A percentile compares a stretch with the other conserved stretches of the same genome.
Conservation (phyloP, 2,329 filamentous ascomycete genomes). For the Aspergillus versicolor region DNA sequence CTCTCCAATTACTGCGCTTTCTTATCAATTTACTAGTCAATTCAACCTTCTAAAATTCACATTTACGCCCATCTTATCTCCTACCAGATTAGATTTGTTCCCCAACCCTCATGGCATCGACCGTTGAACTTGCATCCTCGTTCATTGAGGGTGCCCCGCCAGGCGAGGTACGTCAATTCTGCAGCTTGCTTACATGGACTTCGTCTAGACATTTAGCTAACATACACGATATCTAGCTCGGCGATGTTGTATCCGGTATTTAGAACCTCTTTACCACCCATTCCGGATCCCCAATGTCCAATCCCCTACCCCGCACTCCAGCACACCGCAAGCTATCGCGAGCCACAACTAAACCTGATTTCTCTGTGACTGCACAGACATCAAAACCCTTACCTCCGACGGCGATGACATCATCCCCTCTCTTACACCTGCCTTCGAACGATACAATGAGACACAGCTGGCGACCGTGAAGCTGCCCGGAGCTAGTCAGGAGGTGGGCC, state of each 20-base stretch:
- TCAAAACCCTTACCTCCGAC: slow-evolving; percentile 78
- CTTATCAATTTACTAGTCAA: not conserved
- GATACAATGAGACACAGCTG: slow-evolving; percentile 96
- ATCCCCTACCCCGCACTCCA: slow-evolving; percentile 7
- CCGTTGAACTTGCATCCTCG: slow-evolving; percentile 66
- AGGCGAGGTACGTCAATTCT: slow-evolving; percentile 71
- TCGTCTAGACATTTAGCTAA: slow-evolving; percentile 13
- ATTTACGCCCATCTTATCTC: not conserved
- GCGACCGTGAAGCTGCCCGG: slow-evolving; percentile 85
- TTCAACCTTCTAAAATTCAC: not conserved
- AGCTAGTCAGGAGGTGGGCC: slow-evolving; percentile 70
- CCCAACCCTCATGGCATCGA: slow-evolving; percentile 40
- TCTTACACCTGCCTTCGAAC: slow-evolving; percentile 80
- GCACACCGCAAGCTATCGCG: slow-evolving; percentile 14
- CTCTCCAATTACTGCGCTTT: not conserved
- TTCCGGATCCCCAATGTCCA: not conserved
- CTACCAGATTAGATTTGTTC: not conserved
- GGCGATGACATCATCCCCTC: slow-evolving; percentile 67
- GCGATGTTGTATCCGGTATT: slow-evolving; percentile 82
- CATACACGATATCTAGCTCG: slow-evolving; percentile 58
- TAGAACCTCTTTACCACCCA: not conserved
- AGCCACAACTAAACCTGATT: slow-evolving; percentile 15
- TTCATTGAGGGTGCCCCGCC: slow-evolving; percentile 94
- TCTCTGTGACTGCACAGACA: slow-evolving; percentile 58
- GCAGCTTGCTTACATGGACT: not conserved